Evolutionary conservation across 2,329 filamentous ascomycete genomes (phyloP), one percentile per base, ranked within the genome.

Genomic region (Aotearoamyces nothofagi): DNA sequence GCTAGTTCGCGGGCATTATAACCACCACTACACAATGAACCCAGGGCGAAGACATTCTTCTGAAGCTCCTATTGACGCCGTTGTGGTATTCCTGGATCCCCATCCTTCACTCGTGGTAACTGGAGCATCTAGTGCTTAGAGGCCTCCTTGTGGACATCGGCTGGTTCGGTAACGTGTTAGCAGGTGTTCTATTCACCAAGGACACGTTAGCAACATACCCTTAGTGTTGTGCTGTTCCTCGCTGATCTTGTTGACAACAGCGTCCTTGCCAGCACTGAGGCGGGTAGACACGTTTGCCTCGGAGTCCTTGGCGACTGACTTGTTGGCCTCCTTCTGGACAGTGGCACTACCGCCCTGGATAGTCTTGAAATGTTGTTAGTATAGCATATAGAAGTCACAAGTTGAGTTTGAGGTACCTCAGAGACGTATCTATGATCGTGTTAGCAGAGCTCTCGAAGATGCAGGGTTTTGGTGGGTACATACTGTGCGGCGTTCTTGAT

Each of bases 311-410:
- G 65, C 66, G 47, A 59, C 50, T 17, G 45, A 47, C 61, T 69
- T 69, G 63, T 69, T 69, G 57, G 53, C 57, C 55, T 68, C 63
- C 61, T 69, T 69, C 50, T 54, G 60, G 36, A 64, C 57, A 39
- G 56, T 50, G 29, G 60, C 50, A 33, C 54, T 47, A 30, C 50
- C 42, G 40, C 63, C 61, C 49, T 66, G 57, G 45, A 67, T 41
- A 40, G 55, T 54, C 58, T 70, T 66, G 57, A 50, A 47, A 68
- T 61, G 57, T 67, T 66, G 60, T 67, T 68, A 53, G 54, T 61
- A 42, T 56, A 56, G 55, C 65, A 60, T 54, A 53, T 45, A 39
- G 50, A 9, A 6, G 17, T 9, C 11, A 24, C 11, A 24, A 11
- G 24, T 33, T 32, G 28, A 20, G 9, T 26, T 15, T n/a, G n/a